Evolutionary conservation across 148 eudicot species (phyloP).

Genomic region (Chenopodium album): DNA sequence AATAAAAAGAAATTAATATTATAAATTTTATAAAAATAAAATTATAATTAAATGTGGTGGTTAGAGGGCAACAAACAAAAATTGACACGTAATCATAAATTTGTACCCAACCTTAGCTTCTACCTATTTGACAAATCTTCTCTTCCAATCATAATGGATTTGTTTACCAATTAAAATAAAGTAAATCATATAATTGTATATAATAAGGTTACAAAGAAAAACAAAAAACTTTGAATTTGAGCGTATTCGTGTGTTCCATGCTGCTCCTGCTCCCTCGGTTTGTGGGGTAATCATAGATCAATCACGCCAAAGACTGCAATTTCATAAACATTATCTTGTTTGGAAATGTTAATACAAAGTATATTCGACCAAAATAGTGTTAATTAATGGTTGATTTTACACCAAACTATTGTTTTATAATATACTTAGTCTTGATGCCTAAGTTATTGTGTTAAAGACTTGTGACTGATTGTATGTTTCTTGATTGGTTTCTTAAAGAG

Average conservation of each 20-base stretch:
- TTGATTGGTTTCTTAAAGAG: no score
- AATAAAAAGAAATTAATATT: conserved; percentile 10
- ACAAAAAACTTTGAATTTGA: neutral
- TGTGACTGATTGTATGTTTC: no score
- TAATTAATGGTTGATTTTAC: neutral
- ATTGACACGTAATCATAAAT: conserved; percentile 31
- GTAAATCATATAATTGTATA: neutral
- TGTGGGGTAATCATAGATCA: neutral
- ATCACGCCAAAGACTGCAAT: neutral
- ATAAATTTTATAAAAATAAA: neutral
- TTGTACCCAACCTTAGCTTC: conserved; percentile 21
- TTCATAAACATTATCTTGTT: neutral
- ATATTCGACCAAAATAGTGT: no score
- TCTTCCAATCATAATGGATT: conserved; percentile 23
- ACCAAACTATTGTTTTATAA: neutral
- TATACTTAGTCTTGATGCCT: no score
- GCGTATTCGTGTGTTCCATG: conserved; percentile 11
- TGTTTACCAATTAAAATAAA: neutral
- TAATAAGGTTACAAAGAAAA: neutral
- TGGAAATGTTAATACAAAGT: no score
- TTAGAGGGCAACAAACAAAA: conserved; percentile 29
- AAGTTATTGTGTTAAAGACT: no score
- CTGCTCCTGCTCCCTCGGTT: neutral
- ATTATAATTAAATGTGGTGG: conserved; percentile 24
- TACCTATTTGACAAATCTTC: conserved; percentile 22